A percentile compares a stretch with the other conserved stretches of the same genome.
These are phyloP conservation scores for Lithocarpus polystachyus DNA, from an alignment of 306 rosid species.

Conservation along the genomic window DNA sequence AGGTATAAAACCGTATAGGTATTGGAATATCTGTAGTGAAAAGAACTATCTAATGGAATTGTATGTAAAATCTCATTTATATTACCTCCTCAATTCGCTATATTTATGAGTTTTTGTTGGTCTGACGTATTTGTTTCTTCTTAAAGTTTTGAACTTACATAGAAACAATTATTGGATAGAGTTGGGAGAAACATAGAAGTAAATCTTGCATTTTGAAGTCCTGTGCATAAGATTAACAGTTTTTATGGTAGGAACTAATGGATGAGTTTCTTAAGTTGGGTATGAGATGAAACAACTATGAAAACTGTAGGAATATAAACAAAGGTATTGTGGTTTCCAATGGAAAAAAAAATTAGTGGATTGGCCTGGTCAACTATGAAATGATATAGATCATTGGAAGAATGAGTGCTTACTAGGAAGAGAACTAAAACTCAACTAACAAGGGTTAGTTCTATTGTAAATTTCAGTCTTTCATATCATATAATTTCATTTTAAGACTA, in stretches of 20 bases:
- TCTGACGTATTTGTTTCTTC: not conserved
- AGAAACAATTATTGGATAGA: not conserved
- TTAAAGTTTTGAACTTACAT: not conserved
- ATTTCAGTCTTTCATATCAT: no score
- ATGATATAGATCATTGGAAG: not conserved
- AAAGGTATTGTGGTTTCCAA: not conserved
- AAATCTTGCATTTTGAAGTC: not conserved
- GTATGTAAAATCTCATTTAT: not conserved
- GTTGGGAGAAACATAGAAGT: not conserved
- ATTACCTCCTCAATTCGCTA: not conserved
- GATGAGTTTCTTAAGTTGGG: not conserved
- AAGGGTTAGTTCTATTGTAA: not conserved
- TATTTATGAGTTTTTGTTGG: not conserved
- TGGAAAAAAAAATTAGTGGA: not conserved
- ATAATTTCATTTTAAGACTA: not conserved
- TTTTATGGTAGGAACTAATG: not conserved
- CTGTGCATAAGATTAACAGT: not conserved
- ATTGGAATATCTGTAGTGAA: constrained; percentile 19
- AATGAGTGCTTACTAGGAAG: not conserved
- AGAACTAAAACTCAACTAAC: not conserved
- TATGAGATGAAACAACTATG: not conserved
- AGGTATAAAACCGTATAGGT: constrained; percentile 45
- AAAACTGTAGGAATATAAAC: not conserved
- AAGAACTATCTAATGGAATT: not conserved
- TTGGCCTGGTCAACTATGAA: not conserved